A percentile compares a stretch with the other conserved stretches of the same genome.
These are phyloP conservation scores for Trypanosoma boissoni DNA, from an alignment of 208 protist species.

Conservation along the genomic window DNA sequence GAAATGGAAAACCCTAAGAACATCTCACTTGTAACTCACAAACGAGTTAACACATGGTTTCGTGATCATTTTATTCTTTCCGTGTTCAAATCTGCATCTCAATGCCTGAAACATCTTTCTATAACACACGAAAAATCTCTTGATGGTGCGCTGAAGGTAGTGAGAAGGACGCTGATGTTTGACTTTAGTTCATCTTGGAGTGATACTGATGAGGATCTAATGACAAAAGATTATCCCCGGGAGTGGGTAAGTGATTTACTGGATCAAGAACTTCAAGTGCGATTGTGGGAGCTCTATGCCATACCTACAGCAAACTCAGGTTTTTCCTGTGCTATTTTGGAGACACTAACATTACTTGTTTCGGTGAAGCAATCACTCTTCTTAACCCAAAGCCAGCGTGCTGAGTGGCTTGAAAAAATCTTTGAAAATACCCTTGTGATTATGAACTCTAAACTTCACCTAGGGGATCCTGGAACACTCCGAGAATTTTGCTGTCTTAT, in stretches of 20 bases:
- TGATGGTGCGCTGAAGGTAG: conserved; percentile 18
- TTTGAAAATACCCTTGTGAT: conserved; percentile 49
- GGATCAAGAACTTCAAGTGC: conserved; percentile 22
- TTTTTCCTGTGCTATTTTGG: conserved; percentile 21
- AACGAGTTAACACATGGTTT: conserved; percentile 28
- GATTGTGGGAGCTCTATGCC: conserved; percentile 31
- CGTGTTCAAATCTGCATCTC: conserved; percentile 37
- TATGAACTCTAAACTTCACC: conserved; percentile 41
- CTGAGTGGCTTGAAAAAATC: conserved; percentile 35
- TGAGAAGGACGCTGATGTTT: conserved; percentile 26
- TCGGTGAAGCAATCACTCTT: conserved; percentile 31
- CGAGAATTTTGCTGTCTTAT: conserved; percentile 46
- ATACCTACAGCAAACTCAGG: conserved; percentile 1
- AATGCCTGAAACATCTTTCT: conserved; percentile 11
- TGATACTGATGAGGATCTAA: conserved; percentile 15
- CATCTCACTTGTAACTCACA: neutral
- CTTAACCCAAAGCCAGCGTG: conserved; percentile 13
- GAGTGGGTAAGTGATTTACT: conserved; percentile 26
- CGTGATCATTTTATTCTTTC: conserved; percentile 42
- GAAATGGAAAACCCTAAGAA: conserved; percentile 15
- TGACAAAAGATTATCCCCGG: conserved; percentile 24
- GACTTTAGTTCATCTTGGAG: conserved; percentile 25
- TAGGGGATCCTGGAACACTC: conserved; percentile 24
- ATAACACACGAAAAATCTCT: conserved; percentile 4
- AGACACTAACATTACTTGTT: conserved; percentile 25